Evolutionary conservation across 495 filamentous ascomycete species (phyloP).

Genomic region (Daldinia decipiens): DNA sequence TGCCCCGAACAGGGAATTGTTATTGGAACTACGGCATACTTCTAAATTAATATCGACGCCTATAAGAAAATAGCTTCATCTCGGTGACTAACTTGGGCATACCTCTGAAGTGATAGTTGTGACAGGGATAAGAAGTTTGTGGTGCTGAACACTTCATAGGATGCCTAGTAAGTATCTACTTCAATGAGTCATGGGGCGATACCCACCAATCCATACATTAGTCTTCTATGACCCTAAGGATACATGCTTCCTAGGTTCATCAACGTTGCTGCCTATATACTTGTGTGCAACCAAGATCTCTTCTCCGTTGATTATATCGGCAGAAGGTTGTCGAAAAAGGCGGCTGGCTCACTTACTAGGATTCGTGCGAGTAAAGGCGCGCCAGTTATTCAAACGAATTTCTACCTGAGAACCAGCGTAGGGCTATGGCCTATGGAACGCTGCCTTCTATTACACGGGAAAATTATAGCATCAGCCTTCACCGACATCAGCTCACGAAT

Average conservation of each 20-base stretch:
- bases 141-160: background rate
- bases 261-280: background rate
- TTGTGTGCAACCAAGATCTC: background rate
- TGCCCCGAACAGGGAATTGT: background rate
- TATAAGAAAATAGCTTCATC: background rate
- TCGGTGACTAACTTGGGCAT: background rate
- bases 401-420: background rate
- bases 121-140: background rate
- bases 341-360: background rate
- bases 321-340: background rate
- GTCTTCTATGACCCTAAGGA: background rate
- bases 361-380: too few species aligned
- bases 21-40: background rate
- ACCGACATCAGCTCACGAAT: background rate
- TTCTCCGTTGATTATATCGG: background rate
- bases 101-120: background rate
- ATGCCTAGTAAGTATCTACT: background rate
- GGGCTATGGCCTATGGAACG: background rate
- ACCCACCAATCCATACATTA: background rate
- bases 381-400: too few species aligned
- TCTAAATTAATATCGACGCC: background rate
- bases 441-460: background rate
- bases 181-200: background rate
- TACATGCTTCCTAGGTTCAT: conserved; percentile 3
- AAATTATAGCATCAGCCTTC: background rate